Conservation (phyloP, 371 early-diverging fungal species). For the Homolaphlyctis polyrhiza region DNA sequence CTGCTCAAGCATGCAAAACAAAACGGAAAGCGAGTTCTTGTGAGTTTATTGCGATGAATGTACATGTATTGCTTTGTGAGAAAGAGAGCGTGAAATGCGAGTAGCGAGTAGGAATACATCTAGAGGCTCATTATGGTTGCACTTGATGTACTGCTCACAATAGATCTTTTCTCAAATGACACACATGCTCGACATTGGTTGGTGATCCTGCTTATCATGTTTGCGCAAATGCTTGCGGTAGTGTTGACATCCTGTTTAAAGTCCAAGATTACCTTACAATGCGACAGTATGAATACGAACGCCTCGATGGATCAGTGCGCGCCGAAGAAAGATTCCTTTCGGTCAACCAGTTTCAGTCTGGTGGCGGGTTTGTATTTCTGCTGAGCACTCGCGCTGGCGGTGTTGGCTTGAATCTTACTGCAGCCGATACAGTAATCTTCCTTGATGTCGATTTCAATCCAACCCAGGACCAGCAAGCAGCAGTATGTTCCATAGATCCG, state of each 20-base stretch:
- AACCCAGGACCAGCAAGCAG: conserved; percentile 89
- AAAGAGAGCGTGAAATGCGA: no score
- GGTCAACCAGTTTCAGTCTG: neutral
- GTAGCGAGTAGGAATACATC: no score
- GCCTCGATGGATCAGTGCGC: conserved; percentile 86
- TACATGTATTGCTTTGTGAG: no score
- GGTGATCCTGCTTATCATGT: neutral
- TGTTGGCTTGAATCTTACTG: conserved; percentile 97
- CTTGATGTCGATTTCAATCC: conserved; percentile 99
- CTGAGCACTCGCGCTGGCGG: conserved; percentile 99
- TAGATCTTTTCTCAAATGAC: conserved; percentile 96
- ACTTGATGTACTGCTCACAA: neutral
- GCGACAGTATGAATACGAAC: conserved; percentile 83
- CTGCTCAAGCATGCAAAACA: conserved; percentile 81
- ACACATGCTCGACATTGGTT: conserved; percentile 85
- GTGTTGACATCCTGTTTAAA: no score
- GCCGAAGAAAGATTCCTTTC: conserved; percentile 7
- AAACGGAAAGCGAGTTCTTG: conserved; percentile 86
- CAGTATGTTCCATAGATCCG: neutral
- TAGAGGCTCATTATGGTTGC: neutral
- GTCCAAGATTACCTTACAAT: conserved; percentile 85
- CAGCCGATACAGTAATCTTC: conserved; percentile 98
- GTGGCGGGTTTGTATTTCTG: conserved; percentile 84
- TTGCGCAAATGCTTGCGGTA: neutral
- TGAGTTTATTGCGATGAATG: no score